A percentile compares a stretch with the other conserved stretches of the same genome.
Evolutionary conservation across 2,329 filamentous ascomycete genomes (phyloP).

Genomic region (Neonectria faginata): DNA sequence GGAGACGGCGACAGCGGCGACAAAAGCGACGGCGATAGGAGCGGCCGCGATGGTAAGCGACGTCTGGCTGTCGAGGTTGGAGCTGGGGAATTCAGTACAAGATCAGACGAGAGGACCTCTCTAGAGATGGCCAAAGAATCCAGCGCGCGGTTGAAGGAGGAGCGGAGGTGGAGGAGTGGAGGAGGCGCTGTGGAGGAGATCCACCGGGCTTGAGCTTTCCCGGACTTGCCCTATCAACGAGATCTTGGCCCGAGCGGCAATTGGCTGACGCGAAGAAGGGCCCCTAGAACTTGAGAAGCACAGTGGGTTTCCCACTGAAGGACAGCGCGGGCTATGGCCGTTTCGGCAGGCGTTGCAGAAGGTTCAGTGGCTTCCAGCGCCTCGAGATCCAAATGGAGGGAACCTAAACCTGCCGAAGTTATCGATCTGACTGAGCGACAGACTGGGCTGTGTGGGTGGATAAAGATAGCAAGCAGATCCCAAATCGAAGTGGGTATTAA

Average conservation of each 20-base stretch:
- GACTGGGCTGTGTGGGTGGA: not conserved
- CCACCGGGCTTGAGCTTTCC: slow-evolving; percentile 10
- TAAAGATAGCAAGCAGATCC: too few species aligned
- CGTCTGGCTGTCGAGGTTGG: not conserved
- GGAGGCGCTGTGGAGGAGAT: slow-evolving; percentile 28
- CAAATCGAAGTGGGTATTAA: too few species aligned
- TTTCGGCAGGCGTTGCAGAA: slow-evolving; percentile 11
- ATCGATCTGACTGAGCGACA: not conserved
- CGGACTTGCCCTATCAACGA: slow-evolving; percentile 23
- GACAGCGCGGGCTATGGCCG: slow-evolving; percentile 5
- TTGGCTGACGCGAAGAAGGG: slow-evolving; percentile 26
- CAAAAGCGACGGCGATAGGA: not conserved
- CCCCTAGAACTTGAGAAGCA: slow-evolving; percentile 9
- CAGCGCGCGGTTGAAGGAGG: slow-evolving; percentile 22
- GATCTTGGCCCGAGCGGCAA: slow-evolving; percentile 9
- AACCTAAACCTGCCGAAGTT: too few species aligned
- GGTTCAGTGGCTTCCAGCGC: slow-evolving; percentile 1
- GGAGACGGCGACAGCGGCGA: not conserved
- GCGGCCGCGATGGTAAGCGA: not conserved
- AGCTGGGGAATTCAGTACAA: slow-evolving; percentile 3
- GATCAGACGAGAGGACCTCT: slow-evolving; percentile 8
- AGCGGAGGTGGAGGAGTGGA: slow-evolving; percentile 27
- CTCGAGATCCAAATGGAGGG: not conserved
- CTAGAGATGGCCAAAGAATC: slow-evolving; percentile 11
- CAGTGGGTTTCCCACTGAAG: slow-evolving; percentile 10